Conservation (phyloP, 495 filamentous ascomycete genomes). For the Neurospora sp. region DNA sequence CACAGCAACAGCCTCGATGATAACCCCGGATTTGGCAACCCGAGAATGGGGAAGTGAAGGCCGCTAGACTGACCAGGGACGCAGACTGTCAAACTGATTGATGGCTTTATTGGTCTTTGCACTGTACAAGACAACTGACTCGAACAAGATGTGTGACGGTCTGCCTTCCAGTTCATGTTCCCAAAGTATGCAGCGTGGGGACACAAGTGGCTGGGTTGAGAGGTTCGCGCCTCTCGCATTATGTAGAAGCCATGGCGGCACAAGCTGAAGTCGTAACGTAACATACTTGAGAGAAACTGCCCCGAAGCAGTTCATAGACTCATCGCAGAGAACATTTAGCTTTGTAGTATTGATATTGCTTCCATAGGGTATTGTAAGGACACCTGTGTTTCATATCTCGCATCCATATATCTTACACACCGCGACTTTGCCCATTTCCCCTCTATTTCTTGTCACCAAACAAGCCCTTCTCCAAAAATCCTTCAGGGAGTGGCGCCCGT, state of each 20-base stretch:
- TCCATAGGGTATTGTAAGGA: background rate
- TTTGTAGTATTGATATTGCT: background rate
- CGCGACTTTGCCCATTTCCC: background rate
- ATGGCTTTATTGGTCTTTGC: background rate
- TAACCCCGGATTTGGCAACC: background rate
- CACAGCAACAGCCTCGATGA: background rate
- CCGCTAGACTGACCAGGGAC: background rate
- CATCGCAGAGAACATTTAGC: background rate
- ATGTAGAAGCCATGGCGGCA: background rate
- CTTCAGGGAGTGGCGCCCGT: background rate
- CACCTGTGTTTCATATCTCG: background rate
- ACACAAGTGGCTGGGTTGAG: background rate
- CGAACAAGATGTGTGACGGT: background rate
- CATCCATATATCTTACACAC: background rate
- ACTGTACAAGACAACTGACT: background rate
- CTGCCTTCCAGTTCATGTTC: background rate
- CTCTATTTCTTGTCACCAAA: background rate
- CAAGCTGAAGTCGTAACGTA: background rate
- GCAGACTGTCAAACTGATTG: background rate
- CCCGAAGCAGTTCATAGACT: background rate
- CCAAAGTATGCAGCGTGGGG: background rate
- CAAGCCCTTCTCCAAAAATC: background rate
- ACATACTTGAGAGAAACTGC: background rate
- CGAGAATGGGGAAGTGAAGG: background rate
- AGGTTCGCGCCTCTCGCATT: background rate